phyloP scores from a whole-genome alignment of 352 stramenopile species.

The Pythium aquatile region DNA sequence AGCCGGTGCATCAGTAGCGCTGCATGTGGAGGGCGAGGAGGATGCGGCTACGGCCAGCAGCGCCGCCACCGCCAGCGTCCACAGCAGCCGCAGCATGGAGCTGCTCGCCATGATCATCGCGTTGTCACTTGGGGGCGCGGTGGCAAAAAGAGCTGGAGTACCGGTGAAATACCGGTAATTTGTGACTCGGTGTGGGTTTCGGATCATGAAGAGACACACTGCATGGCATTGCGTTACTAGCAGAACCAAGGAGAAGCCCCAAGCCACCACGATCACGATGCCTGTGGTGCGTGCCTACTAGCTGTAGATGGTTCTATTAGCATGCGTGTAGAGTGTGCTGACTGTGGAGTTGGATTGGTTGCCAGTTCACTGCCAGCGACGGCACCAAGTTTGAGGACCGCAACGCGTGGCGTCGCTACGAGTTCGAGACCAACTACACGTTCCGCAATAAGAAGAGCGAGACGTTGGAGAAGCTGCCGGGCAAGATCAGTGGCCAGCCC shows the following conservation, averaged over 20 bases:
- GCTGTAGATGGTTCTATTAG: neutral
- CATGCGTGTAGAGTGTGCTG: slow-evolving; percentile 4
- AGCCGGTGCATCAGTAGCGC: neutral
- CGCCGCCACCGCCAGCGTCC: neutral
- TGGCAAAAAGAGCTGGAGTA: neutral
- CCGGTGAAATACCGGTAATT: slow-evolving; percentile 13
- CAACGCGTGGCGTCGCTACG: slow-evolving; percentile 80
- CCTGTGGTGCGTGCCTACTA: slow-evolving; percentile 11
- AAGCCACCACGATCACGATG: slow-evolving; percentile 10
- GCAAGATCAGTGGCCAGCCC: slow-evolving; percentile 82
- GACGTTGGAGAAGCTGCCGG: slow-evolving; percentile 77
- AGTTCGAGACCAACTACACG: slow-evolving; percentile 92
- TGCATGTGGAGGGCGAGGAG: slow-evolving; percentile 2
- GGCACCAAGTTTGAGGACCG: slow-evolving; percentile 85
- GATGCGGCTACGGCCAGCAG: slow-evolving; percentile 1
- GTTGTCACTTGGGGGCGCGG: neutral
- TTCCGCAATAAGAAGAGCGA: slow-evolving; percentile 84
- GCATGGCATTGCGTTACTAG: neutral
- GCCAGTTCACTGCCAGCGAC: slow-evolving; percentile 81
- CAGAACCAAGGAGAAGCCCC: neutral
- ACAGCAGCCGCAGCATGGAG: neutral
- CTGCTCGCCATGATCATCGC: neutral
- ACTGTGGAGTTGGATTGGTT: slow-evolving; percentile 1
- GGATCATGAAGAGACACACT: slow-evolving; percentile 19
- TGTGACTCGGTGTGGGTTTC: neutral